Conservation (phyloP, 306 rosid genomes). For the Rosa persica region DNA sequence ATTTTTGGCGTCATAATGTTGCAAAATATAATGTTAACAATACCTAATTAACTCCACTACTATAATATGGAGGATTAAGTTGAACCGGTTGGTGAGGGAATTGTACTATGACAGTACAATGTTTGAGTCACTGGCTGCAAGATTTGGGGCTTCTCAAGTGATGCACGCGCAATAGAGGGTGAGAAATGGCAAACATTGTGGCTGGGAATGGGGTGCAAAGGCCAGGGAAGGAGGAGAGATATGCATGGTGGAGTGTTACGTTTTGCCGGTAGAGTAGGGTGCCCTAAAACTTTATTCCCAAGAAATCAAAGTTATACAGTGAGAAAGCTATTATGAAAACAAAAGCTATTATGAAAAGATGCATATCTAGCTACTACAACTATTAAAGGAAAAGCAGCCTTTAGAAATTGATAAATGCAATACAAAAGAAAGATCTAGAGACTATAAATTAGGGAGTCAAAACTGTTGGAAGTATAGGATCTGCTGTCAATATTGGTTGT, state of each 20-base stretch:
- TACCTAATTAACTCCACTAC: background rate
- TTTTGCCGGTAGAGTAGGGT: background rate
- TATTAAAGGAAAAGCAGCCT: no score
- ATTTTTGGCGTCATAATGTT: background rate
- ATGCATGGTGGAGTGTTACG: conserved; percentile 23
- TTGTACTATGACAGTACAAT: conserved; percentile 6
- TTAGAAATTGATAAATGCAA: no score
- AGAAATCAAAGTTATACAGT: no score
- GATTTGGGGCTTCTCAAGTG: background rate
- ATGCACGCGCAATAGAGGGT: conserved; percentile 17
- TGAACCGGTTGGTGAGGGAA: conserved; percentile 6
- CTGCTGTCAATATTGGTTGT: no score
- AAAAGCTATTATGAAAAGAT: no score
- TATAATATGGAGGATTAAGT: background rate
- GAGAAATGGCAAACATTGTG: conserved; percentile 27
- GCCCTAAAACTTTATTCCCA: no score
- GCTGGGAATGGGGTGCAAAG: no score
- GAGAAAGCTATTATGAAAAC: no score
- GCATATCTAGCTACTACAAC: no score
- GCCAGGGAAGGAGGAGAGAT: conserved; percentile 29
- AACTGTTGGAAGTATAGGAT: no score
- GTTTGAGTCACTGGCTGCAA: conserved; percentile 25
- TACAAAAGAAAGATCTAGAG: no score
- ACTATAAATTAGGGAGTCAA: no score
- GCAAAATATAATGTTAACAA: background rate